phyloP scores from a whole-genome alignment of 2,329 filamentous ascomycete genomes.

The Alternaria novae-zelandiae region DNA sequence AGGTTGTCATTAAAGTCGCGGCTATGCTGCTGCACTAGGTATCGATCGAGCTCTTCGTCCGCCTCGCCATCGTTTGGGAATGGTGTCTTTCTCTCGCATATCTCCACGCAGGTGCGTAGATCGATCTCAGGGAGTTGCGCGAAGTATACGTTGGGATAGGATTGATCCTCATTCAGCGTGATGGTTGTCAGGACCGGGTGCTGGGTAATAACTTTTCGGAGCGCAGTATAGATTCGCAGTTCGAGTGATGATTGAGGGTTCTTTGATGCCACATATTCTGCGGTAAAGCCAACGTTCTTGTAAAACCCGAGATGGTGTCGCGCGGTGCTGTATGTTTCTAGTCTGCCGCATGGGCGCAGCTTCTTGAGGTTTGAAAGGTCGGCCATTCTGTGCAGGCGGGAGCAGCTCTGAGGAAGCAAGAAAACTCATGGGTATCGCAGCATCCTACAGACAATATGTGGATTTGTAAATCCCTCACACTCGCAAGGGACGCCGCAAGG shows the following conservation, averaged over 20 bases:
- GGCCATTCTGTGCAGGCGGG: neutral
- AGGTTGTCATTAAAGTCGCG: slow-evolving; percentile 43
- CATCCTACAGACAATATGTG: neutral
- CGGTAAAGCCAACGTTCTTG: slow-evolving; percentile 53
- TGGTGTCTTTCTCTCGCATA: slow-evolving; percentile 34
- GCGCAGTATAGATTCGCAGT: slow-evolving; percentile 47
- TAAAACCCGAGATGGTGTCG: slow-evolving; percentile 54
- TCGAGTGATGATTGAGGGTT: slow-evolving; percentile 16
- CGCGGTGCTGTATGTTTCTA: slow-evolving; percentile 55
- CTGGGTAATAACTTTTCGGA: slow-evolving; percentile 44
- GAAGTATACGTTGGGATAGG: slow-evolving; percentile 51
- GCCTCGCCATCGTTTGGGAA: slow-evolving; percentile 25
- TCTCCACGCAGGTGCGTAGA: slow-evolving; percentile 45
- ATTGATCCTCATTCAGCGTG: slow-evolving; percentile 48
- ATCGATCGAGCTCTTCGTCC: slow-evolving; percentile 51
- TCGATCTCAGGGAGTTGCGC: slow-evolving; percentile 53
- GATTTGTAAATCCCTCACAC: neutral
- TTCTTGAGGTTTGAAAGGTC: slow-evolving; percentile 14
- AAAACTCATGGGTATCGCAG: neutral
- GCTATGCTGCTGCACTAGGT: slow-evolving; percentile 53
- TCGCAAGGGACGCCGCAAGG: neutral
- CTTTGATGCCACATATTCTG: slow-evolving; percentile 26
- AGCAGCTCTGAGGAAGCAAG: neutral
- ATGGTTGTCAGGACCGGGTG: slow-evolving; percentile 55
- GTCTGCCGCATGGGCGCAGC: slow-evolving; percentile 36